These are phyloP conservation scores for Alternaria solani DNA, from an alignment of 2,329 filamentous ascomycete genomes.

Conservation along the genomic window DNA sequence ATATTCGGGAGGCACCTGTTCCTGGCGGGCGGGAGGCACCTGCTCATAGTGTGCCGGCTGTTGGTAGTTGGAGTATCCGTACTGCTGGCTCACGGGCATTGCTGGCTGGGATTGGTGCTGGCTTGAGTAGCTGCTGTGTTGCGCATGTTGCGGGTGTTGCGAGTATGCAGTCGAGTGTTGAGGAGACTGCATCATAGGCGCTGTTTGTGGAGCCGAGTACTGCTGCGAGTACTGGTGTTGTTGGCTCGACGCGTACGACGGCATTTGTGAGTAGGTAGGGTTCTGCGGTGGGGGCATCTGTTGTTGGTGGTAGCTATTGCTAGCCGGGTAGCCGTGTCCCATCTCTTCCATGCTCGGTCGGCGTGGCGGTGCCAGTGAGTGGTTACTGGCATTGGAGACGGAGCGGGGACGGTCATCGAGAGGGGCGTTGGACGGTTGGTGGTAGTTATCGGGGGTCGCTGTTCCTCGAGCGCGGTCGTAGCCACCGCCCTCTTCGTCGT, in stretches of 20 bases:
- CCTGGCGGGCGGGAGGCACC: slow-evolving; percentile 46
- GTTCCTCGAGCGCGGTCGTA: slow-evolving; percentile 60
- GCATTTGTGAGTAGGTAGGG: slow-evolving; percentile 49
- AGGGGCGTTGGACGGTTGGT: slow-evolving; percentile 49
- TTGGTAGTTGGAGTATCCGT: slow-evolving; percentile 52
- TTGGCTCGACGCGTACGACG: slow-evolving; percentile 48
- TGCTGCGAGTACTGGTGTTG: slow-evolving; percentile 48
- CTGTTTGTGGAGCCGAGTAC: slow-evolving; percentile 41
- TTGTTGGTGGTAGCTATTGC: slow-evolving; percentile 48
- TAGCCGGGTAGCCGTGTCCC: slow-evolving; percentile 50
- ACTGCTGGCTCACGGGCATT: slow-evolving; percentile 52
- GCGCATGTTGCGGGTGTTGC: slow-evolving; percentile 37
- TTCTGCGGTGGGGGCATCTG: slow-evolving; percentile 54
- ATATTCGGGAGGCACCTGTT: slow-evolving; percentile 50
- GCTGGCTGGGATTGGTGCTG: slow-evolving; percentile 29
- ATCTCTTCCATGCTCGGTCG: slow-evolving; percentile 58
- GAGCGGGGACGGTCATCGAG: slow-evolving; percentile 65
- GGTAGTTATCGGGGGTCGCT: slow-evolving; percentile 60
- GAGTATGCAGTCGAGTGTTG: slow-evolving; percentile 41
- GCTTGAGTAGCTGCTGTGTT: slow-evolving; percentile 43
- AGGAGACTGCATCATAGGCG: slow-evolving; percentile 51
- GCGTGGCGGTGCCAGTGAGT: slow-evolving; percentile 49
- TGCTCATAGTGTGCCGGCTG: slow-evolving; percentile 50
- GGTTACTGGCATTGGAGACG: slow-evolving; percentile 64
- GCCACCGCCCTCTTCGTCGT: slow-evolving; percentile 61